Evolutionary conservation across 768 basidiomycete genomes (phyloP).

Genomic region (Imleria badia): DNA sequence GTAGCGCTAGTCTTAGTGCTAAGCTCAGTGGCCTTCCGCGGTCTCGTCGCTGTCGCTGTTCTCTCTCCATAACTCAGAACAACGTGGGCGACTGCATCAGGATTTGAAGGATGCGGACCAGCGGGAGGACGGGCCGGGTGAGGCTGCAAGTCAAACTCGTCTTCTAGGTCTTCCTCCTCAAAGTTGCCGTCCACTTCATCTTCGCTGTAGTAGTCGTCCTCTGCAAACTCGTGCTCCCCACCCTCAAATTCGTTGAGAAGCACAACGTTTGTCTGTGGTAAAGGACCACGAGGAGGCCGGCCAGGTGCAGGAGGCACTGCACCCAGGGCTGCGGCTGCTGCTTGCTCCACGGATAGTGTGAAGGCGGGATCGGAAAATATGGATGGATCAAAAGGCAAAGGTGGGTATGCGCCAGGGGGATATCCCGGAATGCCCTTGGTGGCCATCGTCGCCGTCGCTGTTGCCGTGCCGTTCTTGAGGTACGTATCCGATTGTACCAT

Average conservation of each 20-base stretch:
- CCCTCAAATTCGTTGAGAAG: slow-evolving; percentile 39
- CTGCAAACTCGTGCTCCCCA: slow-evolving; percentile 37
- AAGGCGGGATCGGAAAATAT: slow-evolving; percentile 57
- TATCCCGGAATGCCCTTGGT: slow-evolving; percentile 37
- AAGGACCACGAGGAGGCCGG: slow-evolving; percentile 32
- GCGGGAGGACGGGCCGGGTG: slow-evolving; percentile 22
- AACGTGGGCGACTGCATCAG: slow-evolving; percentile 37
- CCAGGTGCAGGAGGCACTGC: slow-evolving; percentile 30
- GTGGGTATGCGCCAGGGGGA: slow-evolving; percentile 42
- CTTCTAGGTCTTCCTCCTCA: slow-evolving; percentile 38
- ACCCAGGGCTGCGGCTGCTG: slow-evolving; percentile 37
- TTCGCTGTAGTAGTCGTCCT: slow-evolving; percentile 48
- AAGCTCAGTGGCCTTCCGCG: slow-evolving; percentile 14
- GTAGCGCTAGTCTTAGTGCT: slow-evolving; percentile 31
- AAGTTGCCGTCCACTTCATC: slow-evolving; percentile 45
- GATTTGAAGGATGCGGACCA: slow-evolving; percentile 15
- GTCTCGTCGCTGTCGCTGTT: slow-evolving; percentile 1
- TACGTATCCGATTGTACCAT: slow-evolving; percentile 50
- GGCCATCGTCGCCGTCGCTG: slow-evolving; percentile 32
- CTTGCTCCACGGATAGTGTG: slow-evolving; percentile 50
- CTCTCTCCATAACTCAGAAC: slow-evolving; percentile 42
- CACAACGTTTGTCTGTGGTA: slow-evolving; percentile 37
- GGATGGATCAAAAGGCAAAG: slow-evolving; percentile 49
- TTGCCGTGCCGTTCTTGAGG: slow-evolving; percentile 36
- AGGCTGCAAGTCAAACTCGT: slow-evolving; percentile 31